Conservation (phyloP, 192 early-diverging fungal species). For the Dissophora globulifera region DNA sequence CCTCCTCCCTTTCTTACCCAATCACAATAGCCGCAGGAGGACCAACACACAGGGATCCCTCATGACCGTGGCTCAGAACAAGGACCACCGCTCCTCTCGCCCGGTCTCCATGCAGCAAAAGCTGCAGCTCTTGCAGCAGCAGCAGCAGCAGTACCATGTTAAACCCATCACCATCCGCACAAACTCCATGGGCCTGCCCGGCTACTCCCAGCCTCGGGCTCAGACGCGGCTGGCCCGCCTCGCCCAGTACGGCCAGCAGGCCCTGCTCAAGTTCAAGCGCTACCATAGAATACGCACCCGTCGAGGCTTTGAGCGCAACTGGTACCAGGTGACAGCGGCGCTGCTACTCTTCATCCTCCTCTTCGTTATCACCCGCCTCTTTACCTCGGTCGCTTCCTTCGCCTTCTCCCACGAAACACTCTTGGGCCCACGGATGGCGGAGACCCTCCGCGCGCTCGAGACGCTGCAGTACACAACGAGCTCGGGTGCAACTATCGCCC, state of each 20-base stretch:
- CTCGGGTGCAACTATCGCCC: slow-evolving; percentile 11
- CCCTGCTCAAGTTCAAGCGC: slow-evolving; percentile 20
- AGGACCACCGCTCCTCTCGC: slow-evolving; percentile 10
- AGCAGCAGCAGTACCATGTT: slow-evolving; percentile 34
- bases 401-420: slow-evolving; percentile 3
- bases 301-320: slow-evolving; percentile 35
- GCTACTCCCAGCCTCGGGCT: slow-evolving; percentile 22
- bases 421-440: slow-evolving; percentile 34
- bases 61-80: too few relatives aligned
- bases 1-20: neutral
- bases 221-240: slow-evolving; percentile 5
- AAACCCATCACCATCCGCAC: slow-evolving; percentile 49
- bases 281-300: slow-evolving; percentile 41
- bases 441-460: slow-evolving; percentile 40
- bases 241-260: slow-evolving; percentile 23
- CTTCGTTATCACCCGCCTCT: slow-evolving; percentile 12
- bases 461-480: slow-evolving; percentile 32
- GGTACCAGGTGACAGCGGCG: slow-evolving; percentile 17
- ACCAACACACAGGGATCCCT: too few relatives aligned
- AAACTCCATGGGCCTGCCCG: slow-evolving; percentile 35
- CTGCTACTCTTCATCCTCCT: slow-evolving; percentile 11
- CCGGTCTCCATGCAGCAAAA: slow-evolving; percentile 31
- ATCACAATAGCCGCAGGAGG: too few relatives aligned
- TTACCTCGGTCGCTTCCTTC: slow-evolving; percentile 2
- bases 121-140: slow-evolving; percentile 2